Conservation (phyloP, 83 land plant species). For the Larix sibirica region DNA sequence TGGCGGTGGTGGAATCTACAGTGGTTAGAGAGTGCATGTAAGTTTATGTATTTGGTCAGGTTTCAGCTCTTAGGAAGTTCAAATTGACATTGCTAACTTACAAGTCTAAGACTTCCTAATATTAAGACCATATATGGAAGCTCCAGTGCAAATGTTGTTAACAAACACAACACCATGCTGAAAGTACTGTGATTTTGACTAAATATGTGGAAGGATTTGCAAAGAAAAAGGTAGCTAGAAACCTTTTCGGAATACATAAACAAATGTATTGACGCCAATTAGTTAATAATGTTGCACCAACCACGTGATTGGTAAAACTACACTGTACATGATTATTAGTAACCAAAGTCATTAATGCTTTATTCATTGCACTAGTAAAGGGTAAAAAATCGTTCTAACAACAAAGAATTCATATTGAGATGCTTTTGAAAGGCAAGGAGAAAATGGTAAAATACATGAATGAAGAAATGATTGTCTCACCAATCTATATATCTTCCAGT, state of each 20-base stretch:
- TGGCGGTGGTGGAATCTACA: no score
- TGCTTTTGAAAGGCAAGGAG: background rate
- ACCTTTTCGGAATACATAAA: background rate
- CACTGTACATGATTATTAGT: background rate
- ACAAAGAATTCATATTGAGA: slow-evolving; percentile 3
- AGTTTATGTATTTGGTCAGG: no score
- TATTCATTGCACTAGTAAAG: background rate
- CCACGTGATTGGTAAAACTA: no score
- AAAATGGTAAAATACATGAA: background rate
- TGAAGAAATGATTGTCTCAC: background rate
- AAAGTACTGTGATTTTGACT: background rate
- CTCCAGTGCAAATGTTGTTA: background rate
- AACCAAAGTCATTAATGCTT: background rate
- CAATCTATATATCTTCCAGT: background rate
- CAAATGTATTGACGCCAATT: background rate
- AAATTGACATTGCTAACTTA: no score
- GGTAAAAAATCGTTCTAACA: background rate
- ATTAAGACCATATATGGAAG: background rate
- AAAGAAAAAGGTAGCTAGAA: background rate
- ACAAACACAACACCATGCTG: background rate
- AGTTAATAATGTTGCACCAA: background rate
- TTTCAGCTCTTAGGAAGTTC: no score
- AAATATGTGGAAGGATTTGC: background rate
- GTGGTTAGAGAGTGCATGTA: no score
- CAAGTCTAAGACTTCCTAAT: background rate